These are phyloP conservation scores for Wickerhamiella parazyma DNA, from an alignment of 805 yeast genomes.

Conservation along the genomic window DNA sequence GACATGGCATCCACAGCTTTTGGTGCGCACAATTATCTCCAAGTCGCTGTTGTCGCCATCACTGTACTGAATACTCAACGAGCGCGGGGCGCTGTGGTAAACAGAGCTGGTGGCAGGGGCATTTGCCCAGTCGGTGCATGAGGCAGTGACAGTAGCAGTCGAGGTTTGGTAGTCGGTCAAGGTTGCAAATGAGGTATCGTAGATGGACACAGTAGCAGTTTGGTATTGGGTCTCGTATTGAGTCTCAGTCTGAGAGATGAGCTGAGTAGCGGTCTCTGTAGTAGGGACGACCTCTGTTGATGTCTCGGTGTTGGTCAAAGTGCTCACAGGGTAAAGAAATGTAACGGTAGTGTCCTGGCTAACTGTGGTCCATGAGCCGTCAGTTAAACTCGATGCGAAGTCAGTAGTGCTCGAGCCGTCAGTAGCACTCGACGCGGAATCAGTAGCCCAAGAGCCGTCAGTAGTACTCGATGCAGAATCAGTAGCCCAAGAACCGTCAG, in stretches of 20 bases:
- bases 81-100: not conserved
- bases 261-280: not conserved
- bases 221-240: not conserved
- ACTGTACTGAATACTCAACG: conserved; percentile 12
- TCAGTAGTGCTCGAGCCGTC: not conserved
- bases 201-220: not conserved
- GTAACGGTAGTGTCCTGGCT: conserved; percentile 2
- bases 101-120: not conserved
- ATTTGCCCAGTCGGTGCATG: not conserved
- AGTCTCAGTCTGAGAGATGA: not conserved
- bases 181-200: not conserved
- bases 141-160: not conserved
- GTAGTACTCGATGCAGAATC: not conserved
- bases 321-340: conserved; percentile 4
- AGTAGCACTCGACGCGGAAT: not conserved
- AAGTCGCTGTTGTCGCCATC: conserved; percentile 16
- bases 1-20: conserved; percentile 7
- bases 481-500: not conserved
- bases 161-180: not conserved
- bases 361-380: not conserved
- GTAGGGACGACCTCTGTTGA: not conserved
- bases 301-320: conserved; percentile 1
- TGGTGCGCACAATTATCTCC: conserved; percentile 14
- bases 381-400: not conserved
- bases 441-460: not conserved